Evolutionary conservation across 176 grass and related monocot genomes (phyloP).

Genomic region (Musa itinerans): DNA sequence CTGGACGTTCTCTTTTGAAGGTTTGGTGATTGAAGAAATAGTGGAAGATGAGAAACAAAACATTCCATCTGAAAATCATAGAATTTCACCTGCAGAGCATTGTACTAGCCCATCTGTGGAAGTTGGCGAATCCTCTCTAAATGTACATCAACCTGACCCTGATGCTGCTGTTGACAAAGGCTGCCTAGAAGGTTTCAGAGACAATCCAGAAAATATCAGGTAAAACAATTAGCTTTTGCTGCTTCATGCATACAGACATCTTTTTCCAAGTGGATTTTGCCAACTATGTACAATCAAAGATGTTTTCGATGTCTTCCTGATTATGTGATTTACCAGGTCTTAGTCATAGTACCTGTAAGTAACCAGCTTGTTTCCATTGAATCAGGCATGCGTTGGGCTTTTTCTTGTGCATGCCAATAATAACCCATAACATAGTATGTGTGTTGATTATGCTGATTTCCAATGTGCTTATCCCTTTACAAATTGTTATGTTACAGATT

Average conservation of each 20-base stretch:
- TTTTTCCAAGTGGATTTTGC: not conserved
- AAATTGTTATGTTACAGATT: slow-evolving; percentile 33
- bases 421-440: not conserved
- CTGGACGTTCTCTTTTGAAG: slow-evolving; percentile 12
- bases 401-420: not conserved
- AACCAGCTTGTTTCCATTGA: no score
- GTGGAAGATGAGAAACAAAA: slow-evolving; percentile 41
- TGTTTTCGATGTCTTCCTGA: not conserved
- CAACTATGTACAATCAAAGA: not conserved
- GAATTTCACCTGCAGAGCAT: slow-evolving; percentile 38
- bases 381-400: not conserved
- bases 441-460: not conserved
- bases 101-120: slow-evolving; percentile 37
- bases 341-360: no score
- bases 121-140: slow-evolving; percentile 30
- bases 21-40: slow-evolving; percentile 89
- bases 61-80: slow-evolving; percentile 30
- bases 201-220: slow-evolving; percentile 46
- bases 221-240: slow-evolving; percentile 5
- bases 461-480: slow-evolving; percentile 6
- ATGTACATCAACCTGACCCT: slow-evolving; percentile 5
- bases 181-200: slow-evolving; percentile 34
- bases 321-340: not conserved
- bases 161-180: slow-evolving; percentile 6
- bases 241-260: not conserved